A percentile compares a stretch with the other conserved stretches of the same genome.
phyloP scores from a whole-genome alignment of 257 asterid species.

The Sherardia arvensis region DNA sequence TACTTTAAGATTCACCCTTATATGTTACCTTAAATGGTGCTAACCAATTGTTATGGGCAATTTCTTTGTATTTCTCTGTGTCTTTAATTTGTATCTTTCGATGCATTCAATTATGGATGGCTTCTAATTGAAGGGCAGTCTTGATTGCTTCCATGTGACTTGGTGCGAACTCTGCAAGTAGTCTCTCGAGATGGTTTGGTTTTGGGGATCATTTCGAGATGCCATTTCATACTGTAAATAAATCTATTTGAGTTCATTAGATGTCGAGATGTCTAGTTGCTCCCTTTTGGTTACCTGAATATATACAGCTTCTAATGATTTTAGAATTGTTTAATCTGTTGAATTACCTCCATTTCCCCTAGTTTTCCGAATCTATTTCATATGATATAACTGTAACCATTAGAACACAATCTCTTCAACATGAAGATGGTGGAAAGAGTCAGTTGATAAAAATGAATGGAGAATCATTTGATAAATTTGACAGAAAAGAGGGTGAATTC shows the following conservation, averaged over 20 bases:
- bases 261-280: no score
- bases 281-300: background rate
- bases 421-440: slow-evolving; percentile 41
- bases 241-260: no score
- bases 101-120: background rate
- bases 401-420: slow-evolving; percentile 37
- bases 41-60: background rate
- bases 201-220: no score
- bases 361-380: slow-evolving; percentile 4
- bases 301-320: background rate
- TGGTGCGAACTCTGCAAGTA: background rate
- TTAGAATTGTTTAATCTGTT: background rate
- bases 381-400: slow-evolving; percentile 12
- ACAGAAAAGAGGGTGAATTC: slow-evolving; percentile 72
- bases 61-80: background rate
- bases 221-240: no score
- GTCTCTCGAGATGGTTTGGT: no score
- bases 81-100: background rate
- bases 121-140: no score
- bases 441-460: slow-evolving; percentile 30
- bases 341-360: background rate
- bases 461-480: slow-evolving; percentile 43
- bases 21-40: background rate
- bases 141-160: background rate
- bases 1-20: background rate